Evolutionary conservation across 1,284 basidiomycete species (phyloP).

Genomic region (Apiotrichum brassicae): DNA sequence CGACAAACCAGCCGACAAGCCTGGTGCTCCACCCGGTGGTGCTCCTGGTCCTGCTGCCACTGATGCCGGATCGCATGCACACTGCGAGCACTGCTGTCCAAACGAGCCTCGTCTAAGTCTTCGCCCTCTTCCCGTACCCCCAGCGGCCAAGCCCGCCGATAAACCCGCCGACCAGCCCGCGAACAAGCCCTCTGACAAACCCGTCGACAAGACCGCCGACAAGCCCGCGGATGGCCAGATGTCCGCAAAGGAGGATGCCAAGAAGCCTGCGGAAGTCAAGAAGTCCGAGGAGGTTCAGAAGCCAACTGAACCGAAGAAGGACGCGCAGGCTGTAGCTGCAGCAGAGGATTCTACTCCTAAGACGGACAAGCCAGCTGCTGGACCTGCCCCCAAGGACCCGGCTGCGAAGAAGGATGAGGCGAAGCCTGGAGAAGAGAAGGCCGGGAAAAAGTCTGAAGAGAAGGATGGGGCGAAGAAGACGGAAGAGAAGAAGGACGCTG

Average conservation of each 20-base stretch:
- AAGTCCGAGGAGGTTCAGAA: constrained; percentile 1
- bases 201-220: not conserved
- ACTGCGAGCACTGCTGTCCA: constrained; percentile 16
- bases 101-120: constrained; percentile 5
- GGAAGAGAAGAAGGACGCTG: too few species aligned
- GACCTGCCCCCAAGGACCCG: too few species aligned
- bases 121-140: too few species aligned
- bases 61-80: not conserved
- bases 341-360: too few species aligned
- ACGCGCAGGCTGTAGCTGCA: too few species aligned
- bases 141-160: too few species aligned
- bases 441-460: too few species aligned
- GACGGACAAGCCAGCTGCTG: too few species aligned
- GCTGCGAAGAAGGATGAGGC: not conserved
- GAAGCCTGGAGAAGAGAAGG: constrained; percentile 16
- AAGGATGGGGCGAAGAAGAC: too few species aligned
- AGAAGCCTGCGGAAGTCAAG: not conserved
- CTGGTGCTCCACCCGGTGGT: not conserved
- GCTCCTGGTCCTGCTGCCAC: not conserved
- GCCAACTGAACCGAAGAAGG: too few species aligned
- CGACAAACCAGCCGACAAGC: not conserved
- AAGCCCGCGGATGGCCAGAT: not conserved
- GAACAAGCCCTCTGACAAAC: constrained; percentile 7
- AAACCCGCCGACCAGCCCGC: too few species aligned
- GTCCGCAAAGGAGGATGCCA: constrained; percentile 1